Conservation (phyloP, 495 filamentous ascomycete genomes). For the Penicillium nucicola region DNA sequence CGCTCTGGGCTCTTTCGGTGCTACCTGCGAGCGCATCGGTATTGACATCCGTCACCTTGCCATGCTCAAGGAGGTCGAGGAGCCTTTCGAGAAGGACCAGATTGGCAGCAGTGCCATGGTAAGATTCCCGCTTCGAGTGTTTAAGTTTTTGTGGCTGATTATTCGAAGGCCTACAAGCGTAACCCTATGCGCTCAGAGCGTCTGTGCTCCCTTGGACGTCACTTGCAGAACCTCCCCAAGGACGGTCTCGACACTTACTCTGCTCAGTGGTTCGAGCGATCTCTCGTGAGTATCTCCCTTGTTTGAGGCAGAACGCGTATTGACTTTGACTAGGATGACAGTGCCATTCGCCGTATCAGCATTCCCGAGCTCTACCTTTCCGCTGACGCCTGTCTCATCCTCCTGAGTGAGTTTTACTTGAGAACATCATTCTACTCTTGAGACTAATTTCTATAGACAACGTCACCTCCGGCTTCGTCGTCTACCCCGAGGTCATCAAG, state of each 20-base stretch:
- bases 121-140: constrained; percentile 7
- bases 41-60: constrained; percentile 80
- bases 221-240: constrained; percentile 58
- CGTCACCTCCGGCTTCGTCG: constrained; percentile 75
- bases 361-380: constrained; percentile 80
- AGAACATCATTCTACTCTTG: neutral
- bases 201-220: constrained; percentile 74
- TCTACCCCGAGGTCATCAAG: constrained; percentile 78
- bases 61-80: constrained; percentile 78
- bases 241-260: constrained; percentile 74
- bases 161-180: constrained; percentile 73
- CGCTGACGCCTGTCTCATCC: constrained; percentile 78
- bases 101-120: constrained; percentile 54
- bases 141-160: constrained; percentile 17
- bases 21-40: constrained; percentile 72
- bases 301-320: neutral
- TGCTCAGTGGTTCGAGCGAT: constrained; percentile 78
- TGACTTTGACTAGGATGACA: constrained; percentile 41
- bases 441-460: constrained; percentile 53
- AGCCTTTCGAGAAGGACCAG: constrained; percentile 77
- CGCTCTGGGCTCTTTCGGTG: constrained; percentile 77
- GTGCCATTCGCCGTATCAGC: constrained; percentile 64
- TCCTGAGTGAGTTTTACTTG: constrained; percentile 47
- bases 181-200: constrained; percentile 91
- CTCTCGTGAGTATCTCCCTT: constrained; percentile 42